Evolutionary conservation across 331 rosid genomes (phyloP).

Genomic region (Malus hybrid): DNA sequence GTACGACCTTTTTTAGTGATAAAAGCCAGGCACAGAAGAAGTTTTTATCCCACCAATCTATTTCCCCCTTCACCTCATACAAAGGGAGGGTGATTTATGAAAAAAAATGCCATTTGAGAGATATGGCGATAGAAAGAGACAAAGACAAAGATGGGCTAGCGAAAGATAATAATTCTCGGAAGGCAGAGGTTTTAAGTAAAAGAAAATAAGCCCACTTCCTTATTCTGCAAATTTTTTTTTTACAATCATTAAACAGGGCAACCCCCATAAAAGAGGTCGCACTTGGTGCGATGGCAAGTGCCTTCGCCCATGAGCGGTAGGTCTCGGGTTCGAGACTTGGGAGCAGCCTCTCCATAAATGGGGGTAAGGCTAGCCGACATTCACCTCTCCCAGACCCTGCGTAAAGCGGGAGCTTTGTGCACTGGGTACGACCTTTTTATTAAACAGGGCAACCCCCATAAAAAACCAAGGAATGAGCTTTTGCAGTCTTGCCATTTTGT

Average conservation of each 20-base stretch:
- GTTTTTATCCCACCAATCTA: not conserved
- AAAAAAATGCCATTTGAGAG: not conserved
- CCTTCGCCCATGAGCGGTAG: too few species aligned
- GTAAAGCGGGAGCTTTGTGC: too few species aligned
- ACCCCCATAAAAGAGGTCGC: too few species aligned
- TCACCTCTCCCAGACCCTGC: too few species aligned
- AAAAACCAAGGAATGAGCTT: not conserved
- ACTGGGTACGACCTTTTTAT: too few species aligned
- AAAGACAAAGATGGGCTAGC: not conserved
- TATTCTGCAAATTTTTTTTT: not conserved
- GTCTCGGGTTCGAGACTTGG: too few species aligned
- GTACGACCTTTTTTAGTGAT: too few species aligned
- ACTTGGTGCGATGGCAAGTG: too few species aligned
- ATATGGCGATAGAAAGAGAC: not conserved
- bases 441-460: not conserved
- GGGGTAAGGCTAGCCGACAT: too few species aligned
- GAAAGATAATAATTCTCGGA: not conserved
- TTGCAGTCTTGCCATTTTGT: not conserved
- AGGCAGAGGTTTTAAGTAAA: not conserved
- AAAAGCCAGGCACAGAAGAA: not conserved
- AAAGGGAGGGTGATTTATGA: not conserved
- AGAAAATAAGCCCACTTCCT: not conserved
- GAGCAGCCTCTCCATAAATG: too few species aligned
- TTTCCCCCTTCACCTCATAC: not conserved
- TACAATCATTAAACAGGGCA: not conserved